Evolutionary conservation across 2,329 filamentous ascomycete genomes (phyloP).

Genomic region (Aspergillus intermedius): DNA sequence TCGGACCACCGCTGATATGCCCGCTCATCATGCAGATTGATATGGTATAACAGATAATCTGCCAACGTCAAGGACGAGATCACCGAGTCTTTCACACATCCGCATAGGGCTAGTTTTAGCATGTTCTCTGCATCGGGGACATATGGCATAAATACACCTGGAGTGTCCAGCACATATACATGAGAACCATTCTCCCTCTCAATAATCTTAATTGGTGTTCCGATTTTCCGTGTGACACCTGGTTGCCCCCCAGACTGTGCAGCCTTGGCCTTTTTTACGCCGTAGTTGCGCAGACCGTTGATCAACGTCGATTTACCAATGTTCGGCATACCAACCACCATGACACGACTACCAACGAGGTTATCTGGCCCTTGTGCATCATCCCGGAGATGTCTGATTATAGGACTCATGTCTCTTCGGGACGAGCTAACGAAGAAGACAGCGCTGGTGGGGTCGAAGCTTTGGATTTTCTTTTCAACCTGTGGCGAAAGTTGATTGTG

Average conservation of each 20-base stretch:
- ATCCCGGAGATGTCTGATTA: slow-evolving; percentile 27
- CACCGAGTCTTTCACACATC: slow-evolving; percentile 83
- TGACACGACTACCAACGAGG: slow-evolving; percentile 73
- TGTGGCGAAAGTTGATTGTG: slow-evolving; percentile 6
- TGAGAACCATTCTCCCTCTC: slow-evolving; percentile 51
- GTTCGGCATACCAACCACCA: slow-evolving; percentile 97
- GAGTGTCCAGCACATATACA: slow-evolving; percentile 84
- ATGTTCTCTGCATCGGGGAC: slow-evolving; percentile 78
- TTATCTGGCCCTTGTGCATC: slow-evolving; percentile 32
- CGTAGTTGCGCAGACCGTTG: slow-evolving; percentile 69
- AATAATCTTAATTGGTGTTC: slow-evolving; percentile 73
- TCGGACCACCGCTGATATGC: slow-evolving; percentile 58
- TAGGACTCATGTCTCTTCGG: slow-evolving; percentile 23
- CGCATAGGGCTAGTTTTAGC: slow-evolving; percentile 89
- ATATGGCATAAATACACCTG: slow-evolving; percentile 91
- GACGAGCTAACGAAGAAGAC: slow-evolving; percentile 32
- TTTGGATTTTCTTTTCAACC: slow-evolving; percentile 28
- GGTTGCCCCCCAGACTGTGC: slow-evolving; percentile 80
- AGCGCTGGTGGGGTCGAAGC: slow-evolving; percentile 27
- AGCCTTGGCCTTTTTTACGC: slow-evolving; percentile 61
- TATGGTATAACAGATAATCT: slow-evolving; percentile 80
- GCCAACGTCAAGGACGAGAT: slow-evolving; percentile 71
- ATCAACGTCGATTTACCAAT: slow-evolving; percentile 94
- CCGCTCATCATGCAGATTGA: slow-evolving; percentile 62
- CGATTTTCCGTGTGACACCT: slow-evolving; percentile 81